Percentiles rank a stretch among this genome's conserved stretches.
phyloP scores from a whole-genome alignment of 2,329 filamentous ascomycete species.

The Nothopassalora personata region DNA sequence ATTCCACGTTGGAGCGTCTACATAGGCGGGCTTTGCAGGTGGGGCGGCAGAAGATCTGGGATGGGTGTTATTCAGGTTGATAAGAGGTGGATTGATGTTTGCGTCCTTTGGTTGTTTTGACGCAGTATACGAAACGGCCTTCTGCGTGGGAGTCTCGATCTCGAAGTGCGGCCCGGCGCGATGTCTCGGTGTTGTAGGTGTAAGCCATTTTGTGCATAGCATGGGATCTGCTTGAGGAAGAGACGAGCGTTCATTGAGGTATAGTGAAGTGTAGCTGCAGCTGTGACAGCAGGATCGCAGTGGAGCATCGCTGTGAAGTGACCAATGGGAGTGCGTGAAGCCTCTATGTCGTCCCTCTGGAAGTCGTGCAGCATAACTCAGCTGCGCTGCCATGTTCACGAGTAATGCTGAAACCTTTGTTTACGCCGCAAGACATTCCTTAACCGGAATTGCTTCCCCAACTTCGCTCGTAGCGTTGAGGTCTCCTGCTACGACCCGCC shows the following conservation, averaged over 20 bases:
- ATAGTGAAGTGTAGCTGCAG: not conserved
- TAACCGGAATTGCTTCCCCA: too few species aligned
- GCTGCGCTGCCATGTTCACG: too few species aligned
- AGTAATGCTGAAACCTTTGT: too few species aligned
- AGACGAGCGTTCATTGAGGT: not conserved
- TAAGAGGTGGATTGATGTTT: too few species aligned
- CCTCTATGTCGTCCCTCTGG: too few species aligned
- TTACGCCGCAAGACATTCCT: too few species aligned
- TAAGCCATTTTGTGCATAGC: not conserved
- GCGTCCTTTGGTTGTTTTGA: constrained; percentile 45
- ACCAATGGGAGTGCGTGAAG: not conserved
- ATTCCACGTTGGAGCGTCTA: constrained; percentile 52
- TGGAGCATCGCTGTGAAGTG: not conserved
- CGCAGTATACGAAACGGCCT: constrained; percentile 49
- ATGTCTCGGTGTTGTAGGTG: not conserved
- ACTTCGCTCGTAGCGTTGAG: too few species aligned
- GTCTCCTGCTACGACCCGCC: too few species aligned
- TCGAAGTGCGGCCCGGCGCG: constrained; percentile 14
- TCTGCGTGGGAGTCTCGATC: constrained; percentile 13
- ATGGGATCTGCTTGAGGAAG: too few species aligned
- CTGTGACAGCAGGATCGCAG: not conserved
- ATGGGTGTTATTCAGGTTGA: constrained; percentile 4
- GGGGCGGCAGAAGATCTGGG: constrained; percentile 54
- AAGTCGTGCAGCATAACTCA: too few species aligned
- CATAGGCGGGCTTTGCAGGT: constrained; percentile 57